Percentiles rank a stretch among this genome's conserved stretches.
Conservation (phyloP, 208 protist genomes). For the Leishmania lainsoni region DNA sequence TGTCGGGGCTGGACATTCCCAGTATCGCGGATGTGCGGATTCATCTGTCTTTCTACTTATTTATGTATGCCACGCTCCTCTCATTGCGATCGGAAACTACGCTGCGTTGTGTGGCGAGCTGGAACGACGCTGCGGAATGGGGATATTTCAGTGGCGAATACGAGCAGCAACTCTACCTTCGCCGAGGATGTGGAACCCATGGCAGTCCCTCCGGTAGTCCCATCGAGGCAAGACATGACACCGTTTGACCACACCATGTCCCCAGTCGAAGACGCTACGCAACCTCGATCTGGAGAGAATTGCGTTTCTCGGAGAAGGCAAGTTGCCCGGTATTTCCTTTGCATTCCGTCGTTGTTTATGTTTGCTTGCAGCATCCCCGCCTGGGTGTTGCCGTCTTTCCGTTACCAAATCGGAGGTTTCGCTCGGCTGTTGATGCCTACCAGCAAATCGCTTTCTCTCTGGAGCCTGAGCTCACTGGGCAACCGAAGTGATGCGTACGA, state of each 20-base stretch:
- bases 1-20: conserved; percentile 77
- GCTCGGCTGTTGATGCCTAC: conserved; percentile 33
- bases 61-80: conserved; percentile 51
- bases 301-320: background rate
- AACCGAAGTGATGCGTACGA: background rate
- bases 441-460: conserved; percentile 25
- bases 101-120: conserved; percentile 54
- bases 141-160: background rate
- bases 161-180: background rate
- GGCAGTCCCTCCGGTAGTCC: too few relatives aligned
- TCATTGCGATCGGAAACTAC: conserved; percentile 73
- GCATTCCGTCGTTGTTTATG: conserved; percentile 5
- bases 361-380: conserved; percentile 35
- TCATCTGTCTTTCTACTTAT: conserved; percentile 58
- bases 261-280: background rate
- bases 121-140: conserved; percentile 33
- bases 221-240: background rate
- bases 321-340: too few relatives aligned
- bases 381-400: conserved; percentile 40
- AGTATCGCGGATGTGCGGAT: conserved; percentile 47
- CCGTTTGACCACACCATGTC: background rate
- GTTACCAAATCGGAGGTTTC: conserved; percentile 34
- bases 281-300: background rate
- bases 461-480: conserved; percentile 24
- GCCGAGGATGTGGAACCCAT: background rate